Percentiles rank a stretch among this genome's conserved stretches.
Conservation (phyloP, 73 alveolate genomes). For the Durusdinium trenchii region DNA sequence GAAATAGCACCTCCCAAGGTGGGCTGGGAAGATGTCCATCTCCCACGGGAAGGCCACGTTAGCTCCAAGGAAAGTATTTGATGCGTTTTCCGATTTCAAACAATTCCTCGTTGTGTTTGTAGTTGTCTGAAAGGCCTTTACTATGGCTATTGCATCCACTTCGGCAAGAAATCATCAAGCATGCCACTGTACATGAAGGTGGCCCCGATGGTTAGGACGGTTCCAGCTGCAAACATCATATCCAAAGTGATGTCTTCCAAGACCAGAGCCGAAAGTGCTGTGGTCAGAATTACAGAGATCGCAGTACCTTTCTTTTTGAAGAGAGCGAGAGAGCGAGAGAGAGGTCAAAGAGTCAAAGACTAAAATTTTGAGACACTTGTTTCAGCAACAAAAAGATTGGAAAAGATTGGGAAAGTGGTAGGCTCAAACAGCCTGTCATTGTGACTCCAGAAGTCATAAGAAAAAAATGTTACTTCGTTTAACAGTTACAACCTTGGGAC, state of each 20-base stretch:
- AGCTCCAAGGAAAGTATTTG: too few relatives aligned
- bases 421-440: too few relatives aligned
- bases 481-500: too few relatives aligned
- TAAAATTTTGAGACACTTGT: not conserved
- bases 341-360: not conserved
- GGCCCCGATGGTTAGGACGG: conserved; percentile 43
- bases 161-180: conserved; percentile 45
- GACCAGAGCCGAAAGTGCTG: conserved; percentile 33
- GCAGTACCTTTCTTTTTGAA: not conserved
- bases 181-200: conserved; percentile 65
- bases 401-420: too few relatives aligned
- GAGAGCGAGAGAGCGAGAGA: not conserved
- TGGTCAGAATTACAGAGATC: conserved; percentile 33
- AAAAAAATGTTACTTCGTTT: too few relatives aligned
- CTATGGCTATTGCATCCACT: conserved; percentile 17
- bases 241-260: conserved; percentile 28
- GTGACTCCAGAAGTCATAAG: too few relatives aligned
- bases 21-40: too few relatives aligned
- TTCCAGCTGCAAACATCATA: not conserved
- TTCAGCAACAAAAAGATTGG: not conserved
- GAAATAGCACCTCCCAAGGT: too few relatives aligned
- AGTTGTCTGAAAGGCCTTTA: too few relatives aligned
- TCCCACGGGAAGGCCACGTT: too few relatives aligned
- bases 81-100: too few relatives aligned
- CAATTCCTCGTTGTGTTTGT: too few relatives aligned